These are phyloP conservation scores for Rutstroemia sydowiana DNA, from an alignment of 2,329 filamentous ascomycete genomes.

Conservation along the genomic window DNA sequence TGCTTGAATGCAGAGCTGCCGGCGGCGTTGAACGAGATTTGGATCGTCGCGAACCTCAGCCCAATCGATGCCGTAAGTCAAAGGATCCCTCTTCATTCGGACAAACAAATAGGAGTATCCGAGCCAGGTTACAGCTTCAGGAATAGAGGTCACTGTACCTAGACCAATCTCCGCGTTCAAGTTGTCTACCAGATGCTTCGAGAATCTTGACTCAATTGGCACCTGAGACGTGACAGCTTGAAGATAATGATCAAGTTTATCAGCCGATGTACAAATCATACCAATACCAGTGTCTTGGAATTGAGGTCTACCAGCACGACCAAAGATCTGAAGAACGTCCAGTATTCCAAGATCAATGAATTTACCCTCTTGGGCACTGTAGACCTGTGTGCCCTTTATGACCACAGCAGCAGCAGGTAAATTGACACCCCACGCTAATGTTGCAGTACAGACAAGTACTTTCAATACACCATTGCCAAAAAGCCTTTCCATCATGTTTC, in stretches of 20 bases:
- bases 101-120: constrained; percentile 98
- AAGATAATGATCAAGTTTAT: constrained; percentile 85
- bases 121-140: constrained; percentile 93
- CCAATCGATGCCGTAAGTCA: constrained; percentile 94
- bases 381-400: constrained; percentile 68
- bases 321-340: constrained; percentile 96
- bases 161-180: constrained; percentile 90
- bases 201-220: constrained; percentile 96
- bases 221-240: constrained; percentile 91
- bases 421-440: constrained; percentile 97
- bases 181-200: constrained; percentile 88
- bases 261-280: constrained; percentile 95
- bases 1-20: constrained; percentile 81
- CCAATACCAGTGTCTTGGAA: constrained; percentile 97
- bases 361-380: constrained; percentile 92
- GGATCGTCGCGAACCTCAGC: constrained; percentile 83
- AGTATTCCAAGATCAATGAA: constrained; percentile 94
- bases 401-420: constrained; percentile 92
- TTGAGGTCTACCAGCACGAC: constrained; percentile 93
- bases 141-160: constrained; percentile 89
- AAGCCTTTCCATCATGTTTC: constrained; percentile 90
- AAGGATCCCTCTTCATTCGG: constrained; percentile 86
- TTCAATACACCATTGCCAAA: constrained; percentile 91
- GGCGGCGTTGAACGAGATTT: constrained; percentile 73
- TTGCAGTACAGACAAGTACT: constrained; percentile 96